phyloP scores from a whole-genome alignment of 768 basidiomycete species.

The Tephrocybe sp. region DNA sequence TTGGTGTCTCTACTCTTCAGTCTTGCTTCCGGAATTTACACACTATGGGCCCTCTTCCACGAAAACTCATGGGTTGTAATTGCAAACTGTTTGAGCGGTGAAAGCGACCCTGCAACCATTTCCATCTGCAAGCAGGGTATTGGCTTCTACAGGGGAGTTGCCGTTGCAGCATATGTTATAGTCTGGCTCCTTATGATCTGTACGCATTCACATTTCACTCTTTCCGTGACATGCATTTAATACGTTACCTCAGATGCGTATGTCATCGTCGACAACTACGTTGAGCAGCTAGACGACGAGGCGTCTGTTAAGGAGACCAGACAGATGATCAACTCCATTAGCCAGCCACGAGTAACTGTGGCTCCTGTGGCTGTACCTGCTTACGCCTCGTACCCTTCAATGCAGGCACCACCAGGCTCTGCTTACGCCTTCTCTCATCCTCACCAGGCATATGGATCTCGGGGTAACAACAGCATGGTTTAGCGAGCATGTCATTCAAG shows the following conservation, averaged over 20 bases:
- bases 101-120: conserved; percentile 23
- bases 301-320: conserved; percentile 26
- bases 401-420: conserved; percentile 7
- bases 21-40: conserved; percentile 45
- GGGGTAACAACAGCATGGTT: conserved; percentile 17
- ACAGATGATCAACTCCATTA: conserved; percentile 21
- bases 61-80: conserved; percentile 34
- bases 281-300: conserved; percentile 53
- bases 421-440: conserved; percentile 16
- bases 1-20: conserved; percentile 43
- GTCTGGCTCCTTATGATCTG: conserved; percentile 56
- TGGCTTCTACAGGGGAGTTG: conserved; percentile 37
- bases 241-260: conserved; percentile 37
- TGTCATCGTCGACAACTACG: conserved; percentile 50
- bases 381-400: conserved; percentile 13
- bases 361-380: conserved; percentile 23
- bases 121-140: conserved; percentile 41
- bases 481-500: conserved; percentile 3
- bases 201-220: conserved; percentile 26
- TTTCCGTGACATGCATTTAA: background rate
- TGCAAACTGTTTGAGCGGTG: conserved; percentile 34
- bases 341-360: conserved; percentile 15
- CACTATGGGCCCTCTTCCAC: conserved; percentile 47
- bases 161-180: conserved; percentile 43
- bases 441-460: conserved; percentile 15